phyloP scores from a whole-genome alignment of 805 yeast genomes.

The Wickerhamiella occidentalis region DNA sequence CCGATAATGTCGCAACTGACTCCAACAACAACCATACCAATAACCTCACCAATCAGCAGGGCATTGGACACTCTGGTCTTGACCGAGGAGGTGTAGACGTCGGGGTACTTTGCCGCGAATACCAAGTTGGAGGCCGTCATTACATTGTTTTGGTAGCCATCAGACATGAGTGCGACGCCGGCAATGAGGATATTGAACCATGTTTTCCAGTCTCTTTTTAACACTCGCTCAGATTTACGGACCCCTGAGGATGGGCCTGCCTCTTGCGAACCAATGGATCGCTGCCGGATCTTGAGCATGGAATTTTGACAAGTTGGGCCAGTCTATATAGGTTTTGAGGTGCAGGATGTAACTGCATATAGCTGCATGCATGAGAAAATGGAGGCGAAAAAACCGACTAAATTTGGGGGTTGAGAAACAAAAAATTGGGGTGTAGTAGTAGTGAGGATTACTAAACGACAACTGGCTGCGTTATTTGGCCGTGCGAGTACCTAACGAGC shows the following conservation, averaged over 20 bases:
- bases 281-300: background rate
- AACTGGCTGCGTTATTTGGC: too few relatives aligned
- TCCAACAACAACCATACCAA: constrained; percentile 60
- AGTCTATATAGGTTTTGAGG: background rate
- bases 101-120: constrained; percentile 39
- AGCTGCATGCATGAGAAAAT: too few relatives aligned
- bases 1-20: constrained; percentile 53
- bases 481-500: too few relatives aligned
- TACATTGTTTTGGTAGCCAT: constrained; percentile 64
- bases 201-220: constrained; percentile 14
- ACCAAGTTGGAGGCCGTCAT: constrained; percentile 58
- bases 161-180: constrained; percentile 65
- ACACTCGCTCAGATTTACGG: constrained; percentile 5
- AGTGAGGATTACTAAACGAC: too few relatives aligned
- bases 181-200: constrained; percentile 42
- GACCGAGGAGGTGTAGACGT: constrained; percentile 34
- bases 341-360: too few relatives aligned
- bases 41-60: constrained; percentile 53
- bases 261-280: background rate
- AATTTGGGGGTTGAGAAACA: too few relatives aligned
- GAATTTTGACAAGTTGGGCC: too few relatives aligned
- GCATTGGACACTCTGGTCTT: constrained; percentile 60
- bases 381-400: too few relatives aligned
- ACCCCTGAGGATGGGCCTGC: background rate
- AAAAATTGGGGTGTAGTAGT: too few relatives aligned